Conservation (phyloP, 1,284 basidiomycete species). For the Hymenochaete sp. region DNA sequence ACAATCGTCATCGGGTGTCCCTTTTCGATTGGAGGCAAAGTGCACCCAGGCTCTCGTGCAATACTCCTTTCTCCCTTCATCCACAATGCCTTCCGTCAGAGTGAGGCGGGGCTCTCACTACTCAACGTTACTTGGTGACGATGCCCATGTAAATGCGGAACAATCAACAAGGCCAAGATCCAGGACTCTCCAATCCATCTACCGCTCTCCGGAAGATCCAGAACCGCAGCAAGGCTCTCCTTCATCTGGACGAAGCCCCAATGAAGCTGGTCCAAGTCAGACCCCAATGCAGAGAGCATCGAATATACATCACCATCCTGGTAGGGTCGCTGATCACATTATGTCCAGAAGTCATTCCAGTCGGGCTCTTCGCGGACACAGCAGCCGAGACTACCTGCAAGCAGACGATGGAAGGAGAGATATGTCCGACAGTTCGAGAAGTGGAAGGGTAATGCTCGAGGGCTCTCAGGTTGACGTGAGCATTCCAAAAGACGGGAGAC, state of each 20-base stretch:
- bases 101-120: constrained; percentile 37
- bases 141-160: constrained; percentile 19
- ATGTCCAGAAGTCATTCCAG: constrained; percentile 1
- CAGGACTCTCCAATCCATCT: constrained; percentile 21
- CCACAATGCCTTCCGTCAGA: constrained; percentile 49
- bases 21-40: no score
- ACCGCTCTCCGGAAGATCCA: constrained; percentile 1
- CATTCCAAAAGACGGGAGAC: constrained; percentile 25
- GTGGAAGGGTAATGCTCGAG: constrained; percentile 22
- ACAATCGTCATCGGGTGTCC: no score
- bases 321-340: constrained; percentile 26
- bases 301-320: constrained; percentile 10
- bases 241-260: neutral
- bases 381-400: neutral
- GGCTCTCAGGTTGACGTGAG: constrained; percentile 29
- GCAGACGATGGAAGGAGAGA: neutral
- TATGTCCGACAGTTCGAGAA: no score
- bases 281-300: neutral
- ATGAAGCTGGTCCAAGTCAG: neutral
- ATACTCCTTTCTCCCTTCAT: neutral
- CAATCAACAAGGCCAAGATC: constrained; percentile 18
- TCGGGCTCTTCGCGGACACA: constrained; percentile 2
- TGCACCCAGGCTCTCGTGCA: neutral
- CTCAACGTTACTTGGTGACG: constrained; percentile 29
- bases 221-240: neutral